A percentile compares a stretch with the other conserved stretches of the same genome.
These are phyloP conservation scores for Spergularia azorica DNA, from an alignment of 179 eudicot genomes.

Conservation along the genomic window DNA sequence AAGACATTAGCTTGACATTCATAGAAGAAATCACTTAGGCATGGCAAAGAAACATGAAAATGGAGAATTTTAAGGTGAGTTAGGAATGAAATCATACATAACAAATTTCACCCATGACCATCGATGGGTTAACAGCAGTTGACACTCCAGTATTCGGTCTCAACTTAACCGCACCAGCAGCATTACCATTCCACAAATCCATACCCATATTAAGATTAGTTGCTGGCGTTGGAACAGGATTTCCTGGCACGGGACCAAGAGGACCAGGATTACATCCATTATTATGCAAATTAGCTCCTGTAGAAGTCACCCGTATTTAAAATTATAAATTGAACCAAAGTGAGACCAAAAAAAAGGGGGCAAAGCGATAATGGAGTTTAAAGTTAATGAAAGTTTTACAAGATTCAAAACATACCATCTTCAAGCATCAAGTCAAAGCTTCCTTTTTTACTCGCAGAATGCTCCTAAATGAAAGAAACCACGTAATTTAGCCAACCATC, in stretches of 20 bases:
- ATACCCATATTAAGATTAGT: conserved; percentile 87
- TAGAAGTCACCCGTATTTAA: conserved; percentile 17
- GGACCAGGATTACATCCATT: conserved; percentile 34
- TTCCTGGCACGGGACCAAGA: conserved; percentile 61
- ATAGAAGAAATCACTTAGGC: background rate
- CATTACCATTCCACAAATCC: conserved; percentile 83
- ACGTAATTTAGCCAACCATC: conserved; percentile 1
- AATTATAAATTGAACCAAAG: background rate
- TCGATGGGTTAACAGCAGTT: conserved; percentile 41
- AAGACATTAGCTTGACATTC: background rate
- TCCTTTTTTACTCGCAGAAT: conserved; percentile 64
- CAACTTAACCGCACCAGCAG: conserved; percentile 59
- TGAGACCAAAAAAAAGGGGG: background rate
- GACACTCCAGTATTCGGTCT: conserved; percentile 54
- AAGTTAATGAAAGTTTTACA: conserved; percentile 2
- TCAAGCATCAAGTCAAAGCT: conserved; percentile 93
- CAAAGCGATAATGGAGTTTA: background rate
- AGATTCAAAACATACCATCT: conserved; percentile 57
- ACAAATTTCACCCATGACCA: conserved; percentile 27
- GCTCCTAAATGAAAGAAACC: conserved; percentile 45
- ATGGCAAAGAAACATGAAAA: conserved; percentile 9
- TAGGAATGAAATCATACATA: conserved; percentile 34
- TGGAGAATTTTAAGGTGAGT: background rate
- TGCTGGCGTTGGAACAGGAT: conserved; percentile 57
- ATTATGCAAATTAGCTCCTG: conserved; percentile 76